phyloP scores from a whole-genome alignment of 2,329 filamentous ascomycete species.

The Fusarium mexicanum region DNA sequence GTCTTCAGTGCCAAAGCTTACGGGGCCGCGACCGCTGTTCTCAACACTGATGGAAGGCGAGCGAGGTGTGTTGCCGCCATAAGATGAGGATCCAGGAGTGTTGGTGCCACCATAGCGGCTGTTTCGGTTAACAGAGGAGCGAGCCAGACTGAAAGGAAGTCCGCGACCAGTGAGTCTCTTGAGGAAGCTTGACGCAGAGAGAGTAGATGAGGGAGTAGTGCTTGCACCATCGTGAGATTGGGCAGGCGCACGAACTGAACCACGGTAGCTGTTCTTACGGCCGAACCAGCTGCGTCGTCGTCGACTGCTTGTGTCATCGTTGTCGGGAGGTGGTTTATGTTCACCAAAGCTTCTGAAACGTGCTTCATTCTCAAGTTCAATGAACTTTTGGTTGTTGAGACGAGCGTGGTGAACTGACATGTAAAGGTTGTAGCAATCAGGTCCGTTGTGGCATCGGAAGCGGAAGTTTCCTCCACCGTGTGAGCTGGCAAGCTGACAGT shows the following conservation, averaged over 20 bases:
- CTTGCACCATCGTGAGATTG: conserved; percentile 80
- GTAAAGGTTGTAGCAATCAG: conserved; percentile 86
- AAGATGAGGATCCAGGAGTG: conserved; percentile 65
- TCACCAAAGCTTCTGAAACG: conserved; percentile 77
- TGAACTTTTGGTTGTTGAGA: conserved; percentile 92
- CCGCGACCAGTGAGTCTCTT: conserved; percentile 78
- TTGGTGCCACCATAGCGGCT: conserved; percentile 68
- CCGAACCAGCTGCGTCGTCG: conserved; percentile 68
- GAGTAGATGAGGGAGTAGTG: conserved; percentile 64
- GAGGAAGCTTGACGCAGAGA: conserved; percentile 83
- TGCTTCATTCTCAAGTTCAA: conserved; percentile 71
- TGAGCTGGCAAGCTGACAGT: conserved; percentile 72
- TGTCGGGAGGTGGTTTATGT: conserved; percentile 58
- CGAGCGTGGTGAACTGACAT: conserved; percentile 86
- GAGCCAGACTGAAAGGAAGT: conserved; percentile 81
- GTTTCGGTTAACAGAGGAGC: conserved; percentile 75
- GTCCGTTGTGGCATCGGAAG: conserved; percentile 81
- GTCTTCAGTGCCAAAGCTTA: conserved; percentile 73
- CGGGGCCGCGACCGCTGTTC: conserved; percentile 60
- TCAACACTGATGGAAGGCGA: conserved; percentile 68
- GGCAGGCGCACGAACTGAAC: conserved; percentile 68
- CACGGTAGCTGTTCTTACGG: conserved; percentile 71
- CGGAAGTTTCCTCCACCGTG: conserved; percentile 81
- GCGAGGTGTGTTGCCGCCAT: conserved; percentile 59
- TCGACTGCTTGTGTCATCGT: conserved; percentile 60